Evolutionary conservation across 2,329 filamentous ascomycete genomes (phyloP).

Genomic region (Daldinia sp.): DNA sequence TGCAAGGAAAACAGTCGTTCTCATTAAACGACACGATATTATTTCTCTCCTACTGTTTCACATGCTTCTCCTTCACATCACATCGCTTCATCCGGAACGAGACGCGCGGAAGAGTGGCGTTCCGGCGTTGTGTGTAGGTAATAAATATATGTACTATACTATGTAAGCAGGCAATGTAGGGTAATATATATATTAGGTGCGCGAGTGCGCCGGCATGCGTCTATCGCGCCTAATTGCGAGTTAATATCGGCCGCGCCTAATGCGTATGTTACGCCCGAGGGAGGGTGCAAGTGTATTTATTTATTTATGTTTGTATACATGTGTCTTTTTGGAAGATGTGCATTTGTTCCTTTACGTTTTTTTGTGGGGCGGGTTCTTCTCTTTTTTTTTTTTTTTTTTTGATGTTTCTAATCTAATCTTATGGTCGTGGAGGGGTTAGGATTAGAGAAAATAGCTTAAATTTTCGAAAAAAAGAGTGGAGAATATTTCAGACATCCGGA

Average conservation of each 20-base stretch:
- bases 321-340: neutral
- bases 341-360: neutral
- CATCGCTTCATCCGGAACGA: neutral
- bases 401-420: no score
- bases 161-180: no score
- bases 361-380: no score
- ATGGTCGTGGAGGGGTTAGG: no score
- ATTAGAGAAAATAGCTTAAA: no score
- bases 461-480: no score
- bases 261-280: neutral
- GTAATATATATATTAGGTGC: neutral
- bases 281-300: no score
- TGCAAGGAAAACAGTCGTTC: no score
- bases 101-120: neutral
- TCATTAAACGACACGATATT: neutral
- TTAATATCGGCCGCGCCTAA: constrained; percentile 1
- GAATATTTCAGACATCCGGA: no score
- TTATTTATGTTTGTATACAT: neutral
- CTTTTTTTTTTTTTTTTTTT: no score
- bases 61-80: neutral
- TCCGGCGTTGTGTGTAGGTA: constrained; percentile 1
- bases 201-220: neutral
- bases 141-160: neutral
- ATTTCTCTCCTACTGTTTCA: neutral
- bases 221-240: constrained; percentile 7